Evolutionary conservation across 2,329 filamentous ascomycete genomes (phyloP).

Genomic region (Fusarium pseudocircinatum): DNA sequence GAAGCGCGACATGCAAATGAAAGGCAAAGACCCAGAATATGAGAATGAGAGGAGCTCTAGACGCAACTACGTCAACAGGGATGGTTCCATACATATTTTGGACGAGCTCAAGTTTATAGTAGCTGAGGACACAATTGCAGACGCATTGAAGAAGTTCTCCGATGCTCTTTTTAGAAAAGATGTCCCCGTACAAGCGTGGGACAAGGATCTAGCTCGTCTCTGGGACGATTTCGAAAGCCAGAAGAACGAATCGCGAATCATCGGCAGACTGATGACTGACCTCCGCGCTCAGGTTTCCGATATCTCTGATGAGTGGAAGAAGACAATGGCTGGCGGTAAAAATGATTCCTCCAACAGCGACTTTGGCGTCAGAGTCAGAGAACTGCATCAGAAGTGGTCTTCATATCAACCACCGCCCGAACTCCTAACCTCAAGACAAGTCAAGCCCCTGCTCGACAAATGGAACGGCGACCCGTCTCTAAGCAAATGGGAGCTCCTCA

Average conservation of each 20-base stretch:
- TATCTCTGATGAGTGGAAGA: slow-evolving; percentile 50
- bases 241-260: slow-evolving; percentile 40
- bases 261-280: slow-evolving; percentile 45
- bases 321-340: background rate
- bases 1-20: slow-evolving; percentile 36
- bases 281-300: slow-evolving; percentile 49
- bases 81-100: slow-evolving; percentile 61
- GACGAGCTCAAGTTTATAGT: slow-evolving; percentile 70
- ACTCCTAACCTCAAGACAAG: slow-evolving; percentile 36
- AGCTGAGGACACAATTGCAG: slow-evolving; percentile 54
- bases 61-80: slow-evolving; percentile 8
- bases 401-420: slow-evolving; percentile 51
- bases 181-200: slow-evolving; percentile 44
- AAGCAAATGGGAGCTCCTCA: slow-evolving; percentile 59
- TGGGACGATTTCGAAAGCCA: slow-evolving; percentile 49
- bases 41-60: slow-evolving; percentile 49
- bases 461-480: slow-evolving; percentile 40
- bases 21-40: slow-evolving; percentile 54
- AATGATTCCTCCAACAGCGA: slow-evolving; percentile 44
- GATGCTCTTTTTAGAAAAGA: slow-evolving; percentile 18
- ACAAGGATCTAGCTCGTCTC: slow-evolving; percentile 50
- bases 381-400: slow-evolving; percentile 54
- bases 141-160: slow-evolving; percentile 49
- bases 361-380: slow-evolving; percentile 44
- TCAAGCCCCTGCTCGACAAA: slow-evolving; percentile 42